Evolutionary conservation across 2,329 filamentous ascomycete genomes (phyloP).

Genomic region (Pseudogymnoascus sp.): DNA sequence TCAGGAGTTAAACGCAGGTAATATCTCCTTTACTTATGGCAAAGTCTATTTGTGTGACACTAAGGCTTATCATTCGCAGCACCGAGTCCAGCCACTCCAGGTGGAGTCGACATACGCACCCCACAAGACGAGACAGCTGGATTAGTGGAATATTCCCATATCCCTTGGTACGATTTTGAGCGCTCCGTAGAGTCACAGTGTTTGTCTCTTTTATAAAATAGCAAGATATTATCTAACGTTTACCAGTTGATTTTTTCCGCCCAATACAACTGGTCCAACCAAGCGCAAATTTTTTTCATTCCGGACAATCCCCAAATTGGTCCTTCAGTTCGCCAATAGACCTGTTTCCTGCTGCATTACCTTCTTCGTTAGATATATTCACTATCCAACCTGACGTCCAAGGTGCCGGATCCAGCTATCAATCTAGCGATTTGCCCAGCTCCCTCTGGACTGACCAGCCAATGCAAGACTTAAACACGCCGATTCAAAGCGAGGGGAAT

Average conservation of each 20-base stretch:
- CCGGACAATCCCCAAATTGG: background rate
- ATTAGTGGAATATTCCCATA: constrained; percentile 17
- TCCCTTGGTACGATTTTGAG: constrained; percentile 19
- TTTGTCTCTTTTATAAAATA: constrained; percentile 10
- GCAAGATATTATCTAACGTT: constrained; percentile 12
- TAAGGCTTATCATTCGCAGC: constrained; percentile 11
- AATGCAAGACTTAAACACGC: background rate
- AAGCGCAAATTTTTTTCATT: constrained; percentile 9
- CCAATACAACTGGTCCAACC: background rate
- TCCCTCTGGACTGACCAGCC: background rate
- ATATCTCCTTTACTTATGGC: background rate
- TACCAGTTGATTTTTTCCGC: constrained; percentile 11
- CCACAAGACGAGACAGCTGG: constrained; percentile 9
- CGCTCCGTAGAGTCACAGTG: constrained; percentile 11
- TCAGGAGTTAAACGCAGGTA: constrained; percentile 11
- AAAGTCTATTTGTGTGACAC: background rate
- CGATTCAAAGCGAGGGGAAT: constrained; percentile 8
- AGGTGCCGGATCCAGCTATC: constrained; percentile 9
- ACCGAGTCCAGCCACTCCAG: constrained; percentile 12
- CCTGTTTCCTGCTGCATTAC: background rate
- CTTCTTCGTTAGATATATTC: constrained; percentile 5
- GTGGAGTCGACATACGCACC: constrained; percentile 16
- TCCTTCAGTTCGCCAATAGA: background rate
- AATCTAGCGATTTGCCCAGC: constrained; percentile 8
- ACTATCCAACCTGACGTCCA: constrained; percentile 10